A percentile compares a stretch with the other conserved stretches of the same genome.
Conservation (phyloP, 306 rosid genomes). For the Abrus pulchellus region DNA sequence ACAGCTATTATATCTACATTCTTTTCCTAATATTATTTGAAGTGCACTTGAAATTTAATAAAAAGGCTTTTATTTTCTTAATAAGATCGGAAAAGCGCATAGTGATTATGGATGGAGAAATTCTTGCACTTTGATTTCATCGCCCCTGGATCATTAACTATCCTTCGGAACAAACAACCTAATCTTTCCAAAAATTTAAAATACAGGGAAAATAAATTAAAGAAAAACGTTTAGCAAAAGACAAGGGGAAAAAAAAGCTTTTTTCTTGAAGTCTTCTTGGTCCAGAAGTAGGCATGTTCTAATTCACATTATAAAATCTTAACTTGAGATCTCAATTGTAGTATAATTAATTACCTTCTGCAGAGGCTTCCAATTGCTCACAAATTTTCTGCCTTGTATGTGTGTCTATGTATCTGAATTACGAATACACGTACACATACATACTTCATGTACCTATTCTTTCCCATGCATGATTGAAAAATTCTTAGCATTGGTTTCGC, state of each 20-base stretch:
- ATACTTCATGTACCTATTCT: conserved; percentile 17
- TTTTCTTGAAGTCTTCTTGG: not conserved
- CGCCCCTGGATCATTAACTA: not conserved
- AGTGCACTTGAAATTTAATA: too few species aligned
- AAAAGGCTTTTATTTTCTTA: not conserved
- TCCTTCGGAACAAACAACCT: conserved; percentile 19
- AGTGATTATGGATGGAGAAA: too few species aligned
- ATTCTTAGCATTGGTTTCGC: conserved; percentile 1
- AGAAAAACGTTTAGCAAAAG: not conserved
- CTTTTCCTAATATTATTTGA: not conserved
- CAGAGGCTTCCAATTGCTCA: conserved; percentile 10
- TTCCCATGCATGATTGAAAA: conserved; percentile 7
- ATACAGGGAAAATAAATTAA: not conserved
- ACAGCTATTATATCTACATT: too few species aligned
- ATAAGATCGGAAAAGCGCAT: not conserved
- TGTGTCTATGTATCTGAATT: not conserved
- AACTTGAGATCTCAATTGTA: conserved; percentile 31
- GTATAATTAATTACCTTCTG: conserved; percentile 8
- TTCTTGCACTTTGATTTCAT: too few species aligned
- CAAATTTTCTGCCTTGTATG: conserved; percentile 36
- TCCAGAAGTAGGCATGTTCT: conserved; percentile 32
- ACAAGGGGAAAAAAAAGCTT: not conserved
- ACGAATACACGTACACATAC: not conserved
- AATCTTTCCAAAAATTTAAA: not conserved
- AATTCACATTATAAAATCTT: conserved; percentile 41